Base-by-base conservation (phyloP, 192 early-diverging fungal species). In the Backusella mclennaniae region DNA sequence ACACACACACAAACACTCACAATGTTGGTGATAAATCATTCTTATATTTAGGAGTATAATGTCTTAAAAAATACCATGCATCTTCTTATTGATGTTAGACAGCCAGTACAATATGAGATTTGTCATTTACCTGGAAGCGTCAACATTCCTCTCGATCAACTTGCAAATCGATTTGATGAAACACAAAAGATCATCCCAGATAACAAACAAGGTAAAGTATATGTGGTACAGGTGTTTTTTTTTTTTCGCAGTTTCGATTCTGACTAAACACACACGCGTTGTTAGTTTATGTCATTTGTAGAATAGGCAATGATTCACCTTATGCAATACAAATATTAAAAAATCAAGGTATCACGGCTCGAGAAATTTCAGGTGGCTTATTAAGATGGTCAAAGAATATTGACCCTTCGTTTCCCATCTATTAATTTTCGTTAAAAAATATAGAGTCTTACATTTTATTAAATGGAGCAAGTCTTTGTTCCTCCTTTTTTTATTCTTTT, bases 231-330 rank as follows among this genome's bases (percentile, higher is more conserved):
- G 31, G 5, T 19, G 29, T 29, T 33, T 33, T 33, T 33, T 33
- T 33, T 33, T 21, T 39, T 39, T 39, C 38, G 8, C 38, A 39
- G 38, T 39, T 39, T 39, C 38, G 38, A 39, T 39, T 39, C 31
- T 39, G 38, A 12, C 38, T 39, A 39, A 39, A 38, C 41, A 44
- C 42, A 56, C 21, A 23, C 46, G 17, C 39, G 14, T 69, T 19
- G 35, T 35, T 38, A 80, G 93, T 99, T 6, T 96, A 91, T 76
- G 86, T 93, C 8, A 74, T 99, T 12, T 99, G 97, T 78, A 91
- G 96, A 38, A 85, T 89, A 33, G 96, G 97, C 5, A 96, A 97
- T 75, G 91, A 96, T 73, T 95, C 93, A 6, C 94, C 96, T 78
- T 79, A 92, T 35, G 96, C 96, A 1, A 95, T 96, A 17, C 81